phyloP scores from a whole-genome alignment of 768 basidiomycete species.

The Gloeopeniophorella convolvens region DNA sequence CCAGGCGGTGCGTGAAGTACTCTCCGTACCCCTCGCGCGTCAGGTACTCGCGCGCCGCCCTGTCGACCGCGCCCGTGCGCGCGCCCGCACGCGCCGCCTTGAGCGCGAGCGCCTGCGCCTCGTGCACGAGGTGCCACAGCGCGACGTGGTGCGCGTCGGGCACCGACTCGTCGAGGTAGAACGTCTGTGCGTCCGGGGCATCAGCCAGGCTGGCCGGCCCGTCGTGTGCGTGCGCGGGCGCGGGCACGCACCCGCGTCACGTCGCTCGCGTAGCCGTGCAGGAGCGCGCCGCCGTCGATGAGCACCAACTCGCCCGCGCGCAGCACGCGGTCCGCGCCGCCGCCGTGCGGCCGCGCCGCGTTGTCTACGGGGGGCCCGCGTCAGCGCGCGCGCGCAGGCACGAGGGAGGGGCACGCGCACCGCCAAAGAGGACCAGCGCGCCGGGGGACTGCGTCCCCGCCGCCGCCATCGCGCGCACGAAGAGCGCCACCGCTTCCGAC shows the following conservation, averaged over 20 bases:
- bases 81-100: constrained; percentile 40
- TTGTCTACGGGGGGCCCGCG: constrained; percentile 46
- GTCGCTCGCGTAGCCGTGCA: constrained; percentile 74
- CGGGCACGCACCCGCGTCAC: constrained; percentile 57
- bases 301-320: constrained; percentile 56
- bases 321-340: constrained; percentile 61
- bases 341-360: constrained; percentile 81
- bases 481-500: constrained; percentile 56
- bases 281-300: constrained; percentile 64
- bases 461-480: constrained; percentile 45
- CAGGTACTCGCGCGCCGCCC: constrained; percentile 51
- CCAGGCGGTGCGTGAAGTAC: constrained; percentile 78
- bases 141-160: constrained; percentile 46
- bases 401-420: constrained; percentile 33
- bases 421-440: constrained; percentile 72
- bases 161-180: constrained; percentile 50
- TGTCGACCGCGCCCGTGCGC: constrained; percentile 51
- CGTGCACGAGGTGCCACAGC: constrained; percentile 60
- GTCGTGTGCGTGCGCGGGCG: neutral
- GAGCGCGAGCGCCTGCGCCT: constrained; percentile 56
- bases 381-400: neutral
- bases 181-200: constrained; percentile 39
- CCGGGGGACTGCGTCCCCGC: constrained; percentile 55
- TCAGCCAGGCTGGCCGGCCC: neutral
- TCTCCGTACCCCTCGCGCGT: constrained; percentile 36